Percentiles rank a stretch among this genome's conserved stretches.
Evolutionary conservation across 495 filamentous ascomycete species (phyloP).

Genomic region (Aspergillus biplanus): DNA sequence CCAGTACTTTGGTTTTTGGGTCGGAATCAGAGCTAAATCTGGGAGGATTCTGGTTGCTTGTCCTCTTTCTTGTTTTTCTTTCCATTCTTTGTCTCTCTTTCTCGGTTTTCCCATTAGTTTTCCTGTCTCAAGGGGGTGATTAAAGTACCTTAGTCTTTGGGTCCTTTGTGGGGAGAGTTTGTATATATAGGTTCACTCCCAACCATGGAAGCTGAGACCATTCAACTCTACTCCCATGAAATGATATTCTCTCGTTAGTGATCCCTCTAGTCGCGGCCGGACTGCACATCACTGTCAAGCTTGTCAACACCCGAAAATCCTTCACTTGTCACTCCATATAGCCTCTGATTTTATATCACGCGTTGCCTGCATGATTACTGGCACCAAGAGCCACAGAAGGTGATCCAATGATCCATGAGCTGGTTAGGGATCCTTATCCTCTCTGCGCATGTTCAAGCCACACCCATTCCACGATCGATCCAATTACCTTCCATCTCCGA

Average conservation of each 20-base stretch:
- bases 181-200: background rate
- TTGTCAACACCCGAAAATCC: too few species aligned
- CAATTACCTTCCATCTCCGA: background rate
- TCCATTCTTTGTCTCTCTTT: background rate
- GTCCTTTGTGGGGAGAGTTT: background rate
- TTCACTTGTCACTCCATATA: too few species aligned
- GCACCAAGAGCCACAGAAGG: too few species aligned
- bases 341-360: background rate
- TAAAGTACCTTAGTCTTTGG: background rate
- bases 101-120: background rate
- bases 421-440: background rate
- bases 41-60: background rate
- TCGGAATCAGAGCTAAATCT: background rate
- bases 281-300: too few species aligned
- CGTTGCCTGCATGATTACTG: background rate
- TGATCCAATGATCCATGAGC: constrained; percentile 2
- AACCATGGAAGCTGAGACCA: too few species aligned
- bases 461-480: background rate
- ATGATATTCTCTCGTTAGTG: too few species aligned
- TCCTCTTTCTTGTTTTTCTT: background rate
- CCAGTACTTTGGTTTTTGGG: constrained; percentile 5
- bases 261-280: too few species aligned
- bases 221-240: too few species aligned
- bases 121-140: background rate
- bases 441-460: background rate